Evolutionary conservation across 2,329 filamentous ascomycete species (phyloP).

Genomic region (Pseudocercospora macadamiae): DNA sequence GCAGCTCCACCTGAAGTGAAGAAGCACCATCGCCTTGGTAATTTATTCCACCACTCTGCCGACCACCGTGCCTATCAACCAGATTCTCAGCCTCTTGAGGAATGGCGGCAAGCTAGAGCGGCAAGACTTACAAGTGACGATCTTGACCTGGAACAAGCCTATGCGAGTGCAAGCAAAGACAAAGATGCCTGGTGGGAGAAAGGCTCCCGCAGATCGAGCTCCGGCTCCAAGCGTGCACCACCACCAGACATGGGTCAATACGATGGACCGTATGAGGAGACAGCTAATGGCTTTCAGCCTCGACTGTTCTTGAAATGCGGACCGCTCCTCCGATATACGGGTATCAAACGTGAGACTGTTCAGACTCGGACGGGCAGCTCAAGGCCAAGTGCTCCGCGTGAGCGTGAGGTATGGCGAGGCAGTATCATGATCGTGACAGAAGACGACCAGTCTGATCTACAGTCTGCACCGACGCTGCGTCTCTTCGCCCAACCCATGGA

Average conservation of each 20-base stretch:
- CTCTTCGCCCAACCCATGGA: slow-evolving; percentile 87
- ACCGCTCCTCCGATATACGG: slow-evolving; percentile 85
- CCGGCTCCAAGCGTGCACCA: slow-evolving; percentile 31
- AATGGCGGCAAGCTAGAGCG: slow-evolving; percentile 49
- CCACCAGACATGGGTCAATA: slow-evolving; percentile 52
- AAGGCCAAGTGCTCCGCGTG: slow-evolving; percentile 41
- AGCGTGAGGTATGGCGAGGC: slow-evolving; percentile 86
- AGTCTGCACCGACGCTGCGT: slow-evolving; percentile 73
- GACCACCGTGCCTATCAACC: slow-evolving; percentile 55
- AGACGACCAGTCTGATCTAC: slow-evolving; percentile 81
- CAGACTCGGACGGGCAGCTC: slow-evolving; percentile 42
- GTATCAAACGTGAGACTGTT: slow-evolving; percentile 67
- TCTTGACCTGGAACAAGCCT: slow-evolving; percentile 42
- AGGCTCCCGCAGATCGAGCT: slow-evolving; percentile 28
- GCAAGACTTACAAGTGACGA: slow-evolving; percentile 47
- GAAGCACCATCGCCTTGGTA: slow-evolving; percentile 40
- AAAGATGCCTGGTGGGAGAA: slow-evolving; percentile 73
- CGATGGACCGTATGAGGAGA: slow-evolving; percentile 68
- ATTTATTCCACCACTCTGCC: slow-evolving; percentile 47
- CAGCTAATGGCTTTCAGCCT: slow-evolving; percentile 74
- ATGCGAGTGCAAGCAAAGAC: slow-evolving; percentile 10
- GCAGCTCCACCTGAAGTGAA: slow-evolving; percentile 29
- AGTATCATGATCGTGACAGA: slow-evolving; percentile 94
- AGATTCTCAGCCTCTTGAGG: slow-evolving; percentile 60
- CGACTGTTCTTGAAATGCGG: slow-evolving; percentile 85